Evolutionary conservation across 768 basidiomycete species (phyloP), one percentile per base, ranked within the genome.

Genomic region (Naganishia antarctica): DNA sequence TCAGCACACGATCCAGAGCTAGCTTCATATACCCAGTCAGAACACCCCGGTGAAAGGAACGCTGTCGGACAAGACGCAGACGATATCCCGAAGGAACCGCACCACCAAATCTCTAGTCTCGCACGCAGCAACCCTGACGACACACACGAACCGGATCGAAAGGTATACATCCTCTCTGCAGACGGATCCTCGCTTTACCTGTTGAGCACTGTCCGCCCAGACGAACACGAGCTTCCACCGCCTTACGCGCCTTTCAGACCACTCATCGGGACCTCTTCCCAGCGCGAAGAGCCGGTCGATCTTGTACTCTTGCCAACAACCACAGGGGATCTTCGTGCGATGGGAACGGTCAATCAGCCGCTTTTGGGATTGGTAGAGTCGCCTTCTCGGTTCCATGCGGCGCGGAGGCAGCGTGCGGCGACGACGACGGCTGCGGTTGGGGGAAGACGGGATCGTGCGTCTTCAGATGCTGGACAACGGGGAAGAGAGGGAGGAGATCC

Each of bases 101-200:
- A 40, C 7, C 8, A 40, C 37, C 8, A 40, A 8, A 40, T 40
- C 37, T 40, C 16, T n/a, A n/a, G n/a, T n/a, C n/a, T n/a, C n/a
- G n/a, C n/a, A n/a, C n/a, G n/a, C n/a, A n/a, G n/a, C n/a, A n/a
- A n/a, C n/a, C n/a, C n/a, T n/a, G 37, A 40, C 43, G n/a, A 12
- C 11, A 5, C 43, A 21, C 11, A 9, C 43, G 11, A 44, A 44
- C 13, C 18, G 6, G 9, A 5, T 21, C 43, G 13, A 57, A 69
- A 70, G 34, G 74, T 76, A 23, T 76, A 76, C 68, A 70, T 76
- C 26, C 64, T 76, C 21, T 71, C 73, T 4, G 74, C 74, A 29
- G 74, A 76, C 60, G 74, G 74, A 37, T 76, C 74, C 4, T 60
- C 66, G 4, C 63, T 76, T 13, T 76, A 68, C 53, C 60, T 76